Base-by-base conservation (phyloP, 768 basidiomycete genomes). In the Infundibulicybe gibba region DNA sequence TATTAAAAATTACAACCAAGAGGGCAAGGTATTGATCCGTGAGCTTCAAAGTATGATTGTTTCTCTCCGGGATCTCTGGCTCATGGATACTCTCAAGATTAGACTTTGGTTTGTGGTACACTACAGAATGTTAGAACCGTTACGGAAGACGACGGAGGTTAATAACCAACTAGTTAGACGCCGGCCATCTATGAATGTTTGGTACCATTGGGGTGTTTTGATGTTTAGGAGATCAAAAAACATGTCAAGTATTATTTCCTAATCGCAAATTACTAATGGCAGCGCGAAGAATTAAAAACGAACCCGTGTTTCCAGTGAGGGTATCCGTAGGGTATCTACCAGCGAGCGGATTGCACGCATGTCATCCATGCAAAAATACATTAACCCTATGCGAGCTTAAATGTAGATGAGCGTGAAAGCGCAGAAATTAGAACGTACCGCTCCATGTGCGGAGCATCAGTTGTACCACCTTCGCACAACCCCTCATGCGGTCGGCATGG, bases 191-290 rank as follows among this genome's bases (percentile, higher is more conserved):
- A 97, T 86, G 58, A 95, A 97, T 0, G 90, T 87, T 56, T 91
- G 80, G 61, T 91, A 90, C 93, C 94, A 97, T 39, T 87, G 87
- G 1, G 93, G 90, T 0, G 88, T 79, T 62, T 90, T 90, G 65
- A 98, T 94, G 47, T 93, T 90, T 15, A 99, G 69, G 14, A 94
- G 74, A 50, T 91, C 89, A 57, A 97, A 97, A 57, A 98, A 88
- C 80, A 97, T 87, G 55, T 98, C 92, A 44, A 98, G 71, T 32
- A 97, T 74, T 25, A 93, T 81, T 71, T 97, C 95, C 94, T 97
- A 31, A 17, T 3, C 49, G 16, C 15, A 14, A 19, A n/a, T 41
- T 15, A 44, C 43, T 30, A 9, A 50, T 42, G 43, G 44, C 10
- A 43, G 45, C 14, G 32, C 15, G 13, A 38, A 44, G 14, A 25